Base-by-base conservation (phyloP, 768 basidiomycete genomes). In the Pholiota molesta region DNA sequence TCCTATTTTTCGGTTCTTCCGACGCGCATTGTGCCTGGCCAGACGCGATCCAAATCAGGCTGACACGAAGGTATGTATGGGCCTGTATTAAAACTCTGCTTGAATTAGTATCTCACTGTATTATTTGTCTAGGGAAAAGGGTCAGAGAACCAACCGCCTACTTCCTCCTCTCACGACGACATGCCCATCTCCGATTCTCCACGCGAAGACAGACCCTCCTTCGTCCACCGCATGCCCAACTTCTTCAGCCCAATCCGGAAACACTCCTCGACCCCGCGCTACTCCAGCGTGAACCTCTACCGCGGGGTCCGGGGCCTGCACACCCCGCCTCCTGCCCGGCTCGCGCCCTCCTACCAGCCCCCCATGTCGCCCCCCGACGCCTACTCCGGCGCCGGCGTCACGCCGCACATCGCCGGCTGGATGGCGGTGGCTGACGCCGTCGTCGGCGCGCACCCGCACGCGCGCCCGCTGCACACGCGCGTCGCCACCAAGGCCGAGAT, bases 361-460 rank as follows among this genome's bases (percentile, higher is more conserved):
- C 52, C 57, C 13, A 57, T 28, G n/a, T 40, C 28, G 35, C 28
- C 26, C 7, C 19, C 45, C 1, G 8, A 51, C 2, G 29, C 59
- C 14, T 56, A 42, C 35, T 49, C 10, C 10, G 35, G 57, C 45
- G 53, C 62, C 26, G 28, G 53, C 33, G 62, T 67, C 40, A 53
- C 64, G 0, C 66, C 68, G 17, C 67, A 70, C 54, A 63, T 66
- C 44, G 61, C 62, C 28, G 66, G 56, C 26, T 71, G 68, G 69
- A 68, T 63, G 61, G 61, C 65, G 47, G 62, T 68, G 66, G 71
- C 71, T 59, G 71, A 72, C 62, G 28, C 55, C 7, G 67, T 71
- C 16, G 71, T 72, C 21, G 71, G 71, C 29, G 65, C 62, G 17
- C 71, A 72, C 40, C 71, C 71, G 11, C 35, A 66, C 35, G 62